Evolutionary conservation across 2,329 filamentous ascomycete species (phyloP), one percentile per base, ranked within the genome.

Genomic region (Clarireedia homoeocarpa): DNA sequence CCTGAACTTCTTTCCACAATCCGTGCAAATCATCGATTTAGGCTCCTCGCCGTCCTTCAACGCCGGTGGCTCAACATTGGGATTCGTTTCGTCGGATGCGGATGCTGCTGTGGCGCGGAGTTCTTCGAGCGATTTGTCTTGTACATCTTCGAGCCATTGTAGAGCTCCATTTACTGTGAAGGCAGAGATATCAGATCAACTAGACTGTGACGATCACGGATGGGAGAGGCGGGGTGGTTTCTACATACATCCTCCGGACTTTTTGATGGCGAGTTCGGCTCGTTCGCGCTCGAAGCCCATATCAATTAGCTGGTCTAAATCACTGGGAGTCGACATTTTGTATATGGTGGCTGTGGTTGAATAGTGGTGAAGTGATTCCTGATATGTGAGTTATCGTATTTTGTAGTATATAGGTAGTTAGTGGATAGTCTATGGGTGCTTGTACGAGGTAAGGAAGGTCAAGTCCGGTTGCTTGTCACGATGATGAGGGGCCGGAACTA

Each of bases 131-230:
- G 88, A 79, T 65, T 88, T 95, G 71, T 96, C 90, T 70, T 95
- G 85, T 69, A 95, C 95, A 65, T 88, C 82, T 70, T 95, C 91
- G 1, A 99, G 81, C 94, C 94, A 99, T 74, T 96, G 89, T 57
- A 99, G 81, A 52, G 94, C 94, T 63, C 85, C 87, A 70, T 94
- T 86, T 48, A 96, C 89, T 92, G 30, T 51, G 50, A 17, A 65
- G 55, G 51, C 6, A 9, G 3, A 45, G 55, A 30, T n/a, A 40
- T 61, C 42, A 65, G 63, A 6, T 59, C 55, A 39, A 7, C 39
- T 39, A 48, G 23, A 34, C 36, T 44, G 10, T 15, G 24, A 23
- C 34, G 17, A 52, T 36, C 26, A 15, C 46, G 15, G 27, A 42
- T 6, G 30, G 34, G 12, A 38, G 9, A 24, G 44, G 53, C 47